A percentile compares a stretch with the other conserved stretches of the same genome.
These are phyloP conservation scores for Ascocoryne sarcoides DNA, from an alignment of 2,329 filamentous ascomycete species.

Conservation along the genomic window DNA sequence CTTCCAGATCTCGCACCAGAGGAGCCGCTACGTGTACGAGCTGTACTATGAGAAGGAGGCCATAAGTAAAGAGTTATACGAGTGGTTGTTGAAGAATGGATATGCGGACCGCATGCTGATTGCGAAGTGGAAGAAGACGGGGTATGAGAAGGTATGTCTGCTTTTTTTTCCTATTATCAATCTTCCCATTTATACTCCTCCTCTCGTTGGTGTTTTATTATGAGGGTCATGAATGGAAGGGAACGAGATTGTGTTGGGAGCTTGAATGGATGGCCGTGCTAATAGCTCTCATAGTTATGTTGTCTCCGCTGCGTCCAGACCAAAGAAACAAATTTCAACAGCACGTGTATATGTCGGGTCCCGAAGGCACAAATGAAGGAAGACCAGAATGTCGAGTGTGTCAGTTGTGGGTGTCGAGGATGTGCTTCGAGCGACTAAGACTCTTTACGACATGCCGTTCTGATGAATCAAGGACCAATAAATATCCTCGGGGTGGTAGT, in stretches of 20 bases:
- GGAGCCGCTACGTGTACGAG: constrained; percentile 89
- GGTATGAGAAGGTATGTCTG: constrained; percentile 78
- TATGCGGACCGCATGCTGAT: constrained; percentile 95
- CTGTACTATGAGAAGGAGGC: constrained; percentile 97
- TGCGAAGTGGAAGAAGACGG: constrained; percentile 99
- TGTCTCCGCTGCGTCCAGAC: constrained; percentile 95
- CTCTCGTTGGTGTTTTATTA: neutral
- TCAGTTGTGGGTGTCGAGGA: constrained; percentile 88
- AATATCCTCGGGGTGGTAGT: too few relatives aligned
- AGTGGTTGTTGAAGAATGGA: constrained; percentile 92
- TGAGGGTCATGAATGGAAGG: neutral
- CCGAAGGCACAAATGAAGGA: constrained; percentile 85
- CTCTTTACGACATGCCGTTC: too few relatives aligned
- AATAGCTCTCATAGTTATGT: constrained; percentile 54
- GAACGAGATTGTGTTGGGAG: neutral
- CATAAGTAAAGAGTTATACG: constrained; percentile 85
- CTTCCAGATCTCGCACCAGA: constrained; percentile 93
- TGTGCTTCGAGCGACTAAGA: constrained; percentile 79
- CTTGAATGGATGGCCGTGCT: constrained; percentile 4
- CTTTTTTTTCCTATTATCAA: constrained; percentile 7
- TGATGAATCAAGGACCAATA: too few relatives aligned
- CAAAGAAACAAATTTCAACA: constrained; percentile 99
- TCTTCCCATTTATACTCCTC: too few relatives aligned
- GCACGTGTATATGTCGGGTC: constrained; percentile 93
- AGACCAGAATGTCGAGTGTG: constrained; percentile 82